Conservation (phyloP, 805 yeast genomes). For the Kazachstania psychrophila region DNA sequence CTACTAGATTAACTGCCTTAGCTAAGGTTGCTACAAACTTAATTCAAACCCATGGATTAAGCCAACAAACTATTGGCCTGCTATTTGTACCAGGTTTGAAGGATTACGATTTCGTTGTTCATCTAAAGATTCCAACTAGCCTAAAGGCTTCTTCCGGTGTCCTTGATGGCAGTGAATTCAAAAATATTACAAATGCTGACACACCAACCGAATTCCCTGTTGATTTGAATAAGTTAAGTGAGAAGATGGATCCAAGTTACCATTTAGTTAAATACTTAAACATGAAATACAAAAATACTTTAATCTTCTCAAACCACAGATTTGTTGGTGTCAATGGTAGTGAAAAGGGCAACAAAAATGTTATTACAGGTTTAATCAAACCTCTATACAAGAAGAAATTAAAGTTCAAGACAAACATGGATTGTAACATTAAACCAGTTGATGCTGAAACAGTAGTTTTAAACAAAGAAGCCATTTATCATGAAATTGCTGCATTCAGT, state of each 20-base stretch:
- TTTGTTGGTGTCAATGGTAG: constrained; percentile 46
- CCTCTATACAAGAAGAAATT: constrained; percentile 51
- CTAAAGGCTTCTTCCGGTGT: constrained; percentile 47
- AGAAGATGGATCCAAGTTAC: constrained; percentile 51
- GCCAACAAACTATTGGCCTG: constrained; percentile 37
- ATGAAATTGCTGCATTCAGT: constrained; percentile 61
- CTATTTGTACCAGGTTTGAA: constrained; percentile 73
- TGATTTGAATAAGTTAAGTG: constrained; percentile 33
- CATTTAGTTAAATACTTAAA: constrained; percentile 53
- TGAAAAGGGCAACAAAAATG: constrained; percentile 45
- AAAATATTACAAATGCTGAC: constrained; percentile 40
- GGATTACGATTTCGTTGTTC: constrained; percentile 77
- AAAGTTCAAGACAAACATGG: constrained; percentile 72
- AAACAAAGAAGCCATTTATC: constrained; percentile 62
- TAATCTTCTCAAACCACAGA: constrained; percentile 58
- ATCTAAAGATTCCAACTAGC: constrained; percentile 39
- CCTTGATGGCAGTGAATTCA: constrained; percentile 44
- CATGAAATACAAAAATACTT: constrained; percentile 52
- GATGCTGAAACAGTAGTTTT: constrained; percentile 45
- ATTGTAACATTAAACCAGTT: constrained; percentile 60
- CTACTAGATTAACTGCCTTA: constrained; percentile 79
- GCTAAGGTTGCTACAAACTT: constrained; percentile 64
- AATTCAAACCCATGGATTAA: constrained; percentile 38
- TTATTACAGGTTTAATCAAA: constrained; percentile 73
- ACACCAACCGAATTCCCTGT: constrained; percentile 27